These are phyloP conservation scores for Grigorovia transvaalensis DNA, from an alignment of 805 yeast species.

Conservation along the genomic window DNA sequence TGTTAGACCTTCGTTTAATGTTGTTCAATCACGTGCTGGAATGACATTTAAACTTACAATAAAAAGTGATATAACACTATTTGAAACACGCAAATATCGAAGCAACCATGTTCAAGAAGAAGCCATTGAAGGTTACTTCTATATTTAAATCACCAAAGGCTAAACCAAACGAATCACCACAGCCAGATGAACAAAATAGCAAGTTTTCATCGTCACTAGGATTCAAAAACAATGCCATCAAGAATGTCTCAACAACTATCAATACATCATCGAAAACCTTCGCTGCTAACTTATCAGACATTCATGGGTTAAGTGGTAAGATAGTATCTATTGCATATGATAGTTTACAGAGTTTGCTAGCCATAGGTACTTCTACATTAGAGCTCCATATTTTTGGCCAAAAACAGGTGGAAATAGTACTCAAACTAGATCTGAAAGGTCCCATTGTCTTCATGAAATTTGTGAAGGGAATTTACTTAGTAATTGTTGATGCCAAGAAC, in stretches of 20 bases:
- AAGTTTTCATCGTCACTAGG: not conserved
- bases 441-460: conserved; percentile 50
- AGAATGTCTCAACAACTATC: conserved; percentile 19
- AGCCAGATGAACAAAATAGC: not conserved
- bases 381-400: conserved; percentile 79
- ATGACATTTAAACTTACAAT: not conserved
- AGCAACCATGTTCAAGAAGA: conserved; percentile 26
- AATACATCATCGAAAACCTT: conserved; percentile 24
- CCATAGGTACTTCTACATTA: conserved; percentile 61
- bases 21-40: not conserved
- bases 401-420: conserved; percentile 59
- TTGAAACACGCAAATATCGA: too few relatives aligned
- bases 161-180: not conserved
- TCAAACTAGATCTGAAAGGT: conserved; percentile 41
- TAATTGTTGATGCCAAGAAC: conserved; percentile 55
- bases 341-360: conserved; percentile 79
- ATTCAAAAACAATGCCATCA: conserved; percentile 1
- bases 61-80: too few relatives aligned
- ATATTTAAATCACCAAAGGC: conserved; percentile 23
- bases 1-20: too few relatives aligned
- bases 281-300: conserved; percentile 24
- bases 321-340: conserved; percentile 67
- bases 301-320: conserved; percentile 55
- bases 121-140: conserved; percentile 26
- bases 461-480: conserved; percentile 72